Percentiles rank a stretch among this genome's conserved stretches.
phyloP scores from a whole-genome alignment of 441 rosid genomes.

The Arabidopsis lyrata region DNA sequence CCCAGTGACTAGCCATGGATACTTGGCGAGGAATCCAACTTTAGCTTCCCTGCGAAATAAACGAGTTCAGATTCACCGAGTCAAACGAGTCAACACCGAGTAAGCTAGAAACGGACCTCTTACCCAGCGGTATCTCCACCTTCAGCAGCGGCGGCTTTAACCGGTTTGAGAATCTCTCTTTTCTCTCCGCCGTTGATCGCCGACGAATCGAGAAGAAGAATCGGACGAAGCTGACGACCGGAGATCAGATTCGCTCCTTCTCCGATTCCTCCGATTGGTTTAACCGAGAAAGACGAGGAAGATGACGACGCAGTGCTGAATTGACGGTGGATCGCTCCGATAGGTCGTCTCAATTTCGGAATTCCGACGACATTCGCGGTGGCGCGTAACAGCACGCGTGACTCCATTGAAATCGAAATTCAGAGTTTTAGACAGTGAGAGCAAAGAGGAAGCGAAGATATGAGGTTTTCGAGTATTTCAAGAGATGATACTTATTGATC shows the following conservation, averaged over 20 bases:
- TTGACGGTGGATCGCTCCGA: slow-evolving; percentile 46
- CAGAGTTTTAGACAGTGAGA: slow-evolving; percentile 24
- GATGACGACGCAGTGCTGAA: slow-evolving; percentile 38
- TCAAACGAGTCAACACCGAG: slow-evolving; percentile 44
- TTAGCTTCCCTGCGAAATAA: slow-evolving; percentile 59
- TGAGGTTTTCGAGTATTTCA: slow-evolving; percentile 41
- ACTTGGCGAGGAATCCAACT: slow-evolving; percentile 69
- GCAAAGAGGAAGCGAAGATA: not conserved
- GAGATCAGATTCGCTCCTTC: slow-evolving; percentile 80
- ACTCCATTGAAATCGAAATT: slow-evolving; percentile 56
- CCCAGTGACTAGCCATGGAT: slow-evolving; percentile 84
- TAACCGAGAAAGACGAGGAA: slow-evolving; percentile 36
- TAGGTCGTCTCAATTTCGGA: slow-evolving; percentile 54
- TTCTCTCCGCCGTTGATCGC: slow-evolving; percentile 30
- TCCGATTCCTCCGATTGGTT: slow-evolving; percentile 63
- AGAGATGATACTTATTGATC: slow-evolving; percentile 27
- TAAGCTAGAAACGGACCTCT: slow-evolving; percentile 62
- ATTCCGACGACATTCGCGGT: slow-evolving; percentile 53
- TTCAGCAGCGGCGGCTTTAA: slow-evolving; percentile 71
- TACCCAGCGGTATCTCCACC: slow-evolving; percentile 95
- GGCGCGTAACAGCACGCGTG: slow-evolving; percentile 79
- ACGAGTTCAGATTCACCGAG: slow-evolving; percentile 45
- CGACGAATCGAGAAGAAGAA: slow-evolving; percentile 62
- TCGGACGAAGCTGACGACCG: slow-evolving; percentile 84
- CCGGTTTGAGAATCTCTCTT: slow-evolving; percentile 54